Evolutionary conservation across 768 basidiomycete genomes (phyloP).

Genomic region (Termitomyces sp.): DNA sequence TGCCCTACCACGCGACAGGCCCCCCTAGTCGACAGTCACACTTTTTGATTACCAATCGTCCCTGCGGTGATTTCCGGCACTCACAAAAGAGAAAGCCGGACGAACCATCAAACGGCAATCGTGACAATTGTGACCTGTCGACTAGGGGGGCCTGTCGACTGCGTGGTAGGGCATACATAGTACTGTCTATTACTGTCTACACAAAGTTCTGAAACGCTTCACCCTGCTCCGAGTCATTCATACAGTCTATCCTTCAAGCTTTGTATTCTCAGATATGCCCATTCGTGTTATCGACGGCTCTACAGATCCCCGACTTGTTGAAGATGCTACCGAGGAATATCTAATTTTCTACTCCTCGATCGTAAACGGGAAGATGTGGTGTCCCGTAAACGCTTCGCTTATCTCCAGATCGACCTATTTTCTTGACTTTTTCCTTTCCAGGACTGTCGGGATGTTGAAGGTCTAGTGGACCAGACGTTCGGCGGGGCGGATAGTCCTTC

Average conservation of each 20-base stretch:
- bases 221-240: not conserved
- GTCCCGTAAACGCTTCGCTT: slow-evolving; percentile 47
- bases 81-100: too few species aligned
- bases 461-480: slow-evolving; percentile 50
- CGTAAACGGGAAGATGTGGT: slow-evolving; percentile 64
- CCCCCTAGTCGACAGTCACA: too few species aligned
- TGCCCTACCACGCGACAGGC: too few species aligned
- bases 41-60: too few species aligned
- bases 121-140: too few species aligned
- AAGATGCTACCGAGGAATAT: slow-evolving; percentile 44
- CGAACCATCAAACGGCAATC: too few species aligned
- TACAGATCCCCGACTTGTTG: slow-evolving; percentile 33
- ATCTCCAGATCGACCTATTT: not conserved
- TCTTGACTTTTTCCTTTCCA: slow-evolving; percentile 5
- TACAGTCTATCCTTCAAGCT: not conserved
- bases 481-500: slow-evolving; percentile 38
- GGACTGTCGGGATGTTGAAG: slow-evolving; percentile 70
- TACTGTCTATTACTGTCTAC: too few species aligned
- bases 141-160: too few species aligned
- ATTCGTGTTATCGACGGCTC: slow-evolving; percentile 35
- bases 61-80: too few species aligned
- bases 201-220: not conserved
- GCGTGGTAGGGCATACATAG: too few species aligned
- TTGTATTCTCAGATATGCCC: slow-evolving; percentile 40
- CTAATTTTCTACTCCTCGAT: slow-evolving; percentile 73